phyloP scores from a whole-genome alignment of 495 filamentous ascomycete species.

The Annulohypoxylon bovei region DNA sequence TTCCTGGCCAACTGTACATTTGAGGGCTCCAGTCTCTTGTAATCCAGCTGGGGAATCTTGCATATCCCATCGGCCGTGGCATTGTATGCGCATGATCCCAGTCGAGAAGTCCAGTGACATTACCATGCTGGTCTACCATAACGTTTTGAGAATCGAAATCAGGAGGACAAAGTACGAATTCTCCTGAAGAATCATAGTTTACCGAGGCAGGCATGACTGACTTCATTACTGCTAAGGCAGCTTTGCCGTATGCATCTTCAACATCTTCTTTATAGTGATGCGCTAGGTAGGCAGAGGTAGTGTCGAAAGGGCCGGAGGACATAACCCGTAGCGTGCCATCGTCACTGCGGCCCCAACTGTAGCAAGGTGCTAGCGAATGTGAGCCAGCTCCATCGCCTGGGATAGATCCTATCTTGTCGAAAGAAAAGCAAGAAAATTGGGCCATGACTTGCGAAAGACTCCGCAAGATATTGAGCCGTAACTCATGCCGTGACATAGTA shows the following conservation, averaged over 20 bases:
- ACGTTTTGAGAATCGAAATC: constrained; percentile 55
- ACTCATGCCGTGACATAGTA: not conserved
- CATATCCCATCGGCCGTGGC: constrained; percentile 46
- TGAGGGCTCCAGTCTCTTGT: constrained; percentile 51
- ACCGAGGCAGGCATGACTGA: not conserved
- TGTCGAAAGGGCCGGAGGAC: constrained; percentile 28
- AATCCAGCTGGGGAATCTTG: constrained; percentile 46
- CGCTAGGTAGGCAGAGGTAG: not conserved
- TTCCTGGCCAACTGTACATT: constrained; percentile 41
- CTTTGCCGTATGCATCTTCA: not conserved
- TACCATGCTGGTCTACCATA: constrained; percentile 51
- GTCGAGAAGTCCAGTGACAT: constrained; percentile 55
- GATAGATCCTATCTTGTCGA: constrained; percentile 26
- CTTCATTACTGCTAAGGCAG: not conserved
- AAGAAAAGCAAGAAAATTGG: constrained; percentile 17
- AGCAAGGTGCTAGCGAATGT: constrained; percentile 9
- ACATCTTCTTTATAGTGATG: not conserved
- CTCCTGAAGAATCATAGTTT: constrained; percentile 28
- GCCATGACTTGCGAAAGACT: constrained; percentile 17
- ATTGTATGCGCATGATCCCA: constrained; percentile 53
- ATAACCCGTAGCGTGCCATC: constrained; percentile 5
- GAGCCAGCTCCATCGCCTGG: not conserved
- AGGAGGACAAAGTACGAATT: constrained; percentile 51
- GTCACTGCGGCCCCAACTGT: not conserved
- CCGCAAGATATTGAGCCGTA: constrained; percentile 17